phyloP scores from a whole-genome alignment of 306 rosid species.

The Lotus japonicus region DNA sequence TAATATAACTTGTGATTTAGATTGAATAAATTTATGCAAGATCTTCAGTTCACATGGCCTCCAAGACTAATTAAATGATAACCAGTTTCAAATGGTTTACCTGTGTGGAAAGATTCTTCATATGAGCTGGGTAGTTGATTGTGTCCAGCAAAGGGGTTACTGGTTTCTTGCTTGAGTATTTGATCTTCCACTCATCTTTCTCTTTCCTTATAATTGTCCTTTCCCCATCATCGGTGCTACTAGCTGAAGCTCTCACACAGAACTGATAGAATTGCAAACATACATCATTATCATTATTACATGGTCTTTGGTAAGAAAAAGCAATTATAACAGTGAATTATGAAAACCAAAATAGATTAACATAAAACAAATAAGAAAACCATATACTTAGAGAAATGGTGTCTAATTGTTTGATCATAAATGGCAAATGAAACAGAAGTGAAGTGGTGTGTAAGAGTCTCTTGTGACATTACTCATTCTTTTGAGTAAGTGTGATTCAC shows the following conservation, averaged over 20 bases:
- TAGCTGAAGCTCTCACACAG: constrained; percentile 37
- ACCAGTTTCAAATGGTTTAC: constrained; percentile 18
- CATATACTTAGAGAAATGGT: not conserved
- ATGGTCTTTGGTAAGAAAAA: not conserved
- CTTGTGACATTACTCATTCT: too few relatives aligned
- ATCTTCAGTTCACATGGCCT: not conserved
- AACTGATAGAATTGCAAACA: constrained; percentile 27
- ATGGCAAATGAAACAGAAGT: too few relatives aligned
- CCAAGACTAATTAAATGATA: not conserved
- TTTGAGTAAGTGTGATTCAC: not conserved
- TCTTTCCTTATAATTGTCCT: constrained; percentile 32
- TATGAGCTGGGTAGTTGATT: constrained; percentile 54
- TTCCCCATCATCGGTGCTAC: constrained; percentile 23
- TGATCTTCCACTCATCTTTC: constrained; percentile 40
- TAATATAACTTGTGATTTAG: too few relatives aligned
- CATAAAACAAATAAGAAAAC: not conserved
- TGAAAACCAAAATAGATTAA: not conserved
- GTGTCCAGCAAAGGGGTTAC: constrained; percentile 67
- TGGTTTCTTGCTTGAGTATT: constrained; percentile 49
- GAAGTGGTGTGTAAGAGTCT: too few relatives aligned
- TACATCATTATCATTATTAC: not conserved
- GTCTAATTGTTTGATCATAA: too few relatives aligned
- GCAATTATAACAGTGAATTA: not conserved
- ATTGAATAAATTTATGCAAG: too few relatives aligned
- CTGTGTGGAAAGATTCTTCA: constrained; percentile 60